phyloP scores from a whole-genome alignment of 345 rosid species.

The Salix caprea region DNA sequence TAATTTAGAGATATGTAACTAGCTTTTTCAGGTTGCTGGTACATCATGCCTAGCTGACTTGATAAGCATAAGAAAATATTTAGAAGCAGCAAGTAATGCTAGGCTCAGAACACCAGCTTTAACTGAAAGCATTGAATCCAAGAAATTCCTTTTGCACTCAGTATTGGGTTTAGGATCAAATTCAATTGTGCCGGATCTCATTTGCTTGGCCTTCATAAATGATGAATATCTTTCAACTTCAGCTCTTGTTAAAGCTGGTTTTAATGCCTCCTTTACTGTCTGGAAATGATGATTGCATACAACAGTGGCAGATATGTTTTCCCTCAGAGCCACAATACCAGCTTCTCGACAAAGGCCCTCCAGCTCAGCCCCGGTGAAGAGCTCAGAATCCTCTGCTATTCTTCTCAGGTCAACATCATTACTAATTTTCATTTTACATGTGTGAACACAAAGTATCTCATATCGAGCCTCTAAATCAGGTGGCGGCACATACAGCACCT shows the following conservation, averaged over 20 bases:
- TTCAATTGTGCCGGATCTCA: background rate
- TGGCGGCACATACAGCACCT: constrained; percentile 82
- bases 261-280: constrained; percentile 53
- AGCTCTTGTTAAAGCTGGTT: constrained; percentile 65
- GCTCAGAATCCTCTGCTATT: constrained; percentile 70
- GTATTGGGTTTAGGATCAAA: background rate
- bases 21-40: constrained; percentile 23
- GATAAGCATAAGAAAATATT: constrained; percentile 23
- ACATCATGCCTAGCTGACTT: constrained; percentile 17
- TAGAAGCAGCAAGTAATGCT: constrained; percentile 31
- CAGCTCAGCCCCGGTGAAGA: constrained; percentile 86
- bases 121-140: constrained; percentile 21
- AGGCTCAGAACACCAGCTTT: constrained; percentile 34
- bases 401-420: constrained; percentile 63
- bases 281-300: constrained; percentile 65
- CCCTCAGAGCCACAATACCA: constrained; percentile 78
- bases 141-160: constrained; percentile 13
- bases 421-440: constrained; percentile 65
- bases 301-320: constrained; percentile 57
- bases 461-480: constrained; percentile 74
- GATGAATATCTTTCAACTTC: constrained; percentile 62
- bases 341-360: constrained; percentile 85
- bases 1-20: background rate
- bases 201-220: constrained; percentile 33
- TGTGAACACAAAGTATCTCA: constrained; percentile 73